These are phyloP conservation scores for Corchorus capsularis DNA, from an alignment of 345 rosid genomes.

Conservation along the genomic window DNA sequence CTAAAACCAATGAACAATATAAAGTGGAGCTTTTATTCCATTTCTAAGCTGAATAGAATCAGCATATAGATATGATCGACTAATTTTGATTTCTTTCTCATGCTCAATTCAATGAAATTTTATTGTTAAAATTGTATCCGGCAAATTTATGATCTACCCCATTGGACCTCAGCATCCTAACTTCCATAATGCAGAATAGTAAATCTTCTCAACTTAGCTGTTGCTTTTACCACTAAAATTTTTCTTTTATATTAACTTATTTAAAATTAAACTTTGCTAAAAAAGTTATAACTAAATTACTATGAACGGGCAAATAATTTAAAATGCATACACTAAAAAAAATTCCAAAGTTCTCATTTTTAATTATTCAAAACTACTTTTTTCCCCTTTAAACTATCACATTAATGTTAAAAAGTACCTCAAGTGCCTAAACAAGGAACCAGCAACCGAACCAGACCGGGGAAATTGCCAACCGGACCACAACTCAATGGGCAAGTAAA, in stretches of 20 bases:
- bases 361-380: not conserved
- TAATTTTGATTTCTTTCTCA: too few species aligned
- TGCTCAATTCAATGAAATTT: not conserved
- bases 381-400: not conserved
- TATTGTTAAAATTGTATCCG: not conserved
- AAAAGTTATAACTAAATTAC: too few species aligned
- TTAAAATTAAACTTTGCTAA: too few species aligned
- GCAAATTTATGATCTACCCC: not conserved
- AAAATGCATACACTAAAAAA: not conserved
- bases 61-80: too few species aligned
- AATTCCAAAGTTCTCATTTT: not conserved
- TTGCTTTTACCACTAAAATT: not conserved
- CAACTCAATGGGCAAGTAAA: slow-evolving; percentile 58
- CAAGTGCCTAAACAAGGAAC: slow-evolving; percentile 69
- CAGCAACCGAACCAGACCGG: slow-evolving; percentile 53
- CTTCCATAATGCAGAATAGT: not conserved
- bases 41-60: too few species aligned
- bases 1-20: not conserved
- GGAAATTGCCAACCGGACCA: slow-evolving; percentile 95
- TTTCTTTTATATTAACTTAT: too few species aligned
- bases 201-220: not conserved
- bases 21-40: not conserved
- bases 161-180: not conserved
- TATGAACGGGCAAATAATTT: too few species aligned
- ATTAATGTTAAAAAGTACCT: slow-evolving; percentile 40